Evolutionary conservation across 2,329 filamentous ascomycete species (phyloP), one percentile per base, ranked within the genome.

Genomic region (Talaromyces islandicus): DNA sequence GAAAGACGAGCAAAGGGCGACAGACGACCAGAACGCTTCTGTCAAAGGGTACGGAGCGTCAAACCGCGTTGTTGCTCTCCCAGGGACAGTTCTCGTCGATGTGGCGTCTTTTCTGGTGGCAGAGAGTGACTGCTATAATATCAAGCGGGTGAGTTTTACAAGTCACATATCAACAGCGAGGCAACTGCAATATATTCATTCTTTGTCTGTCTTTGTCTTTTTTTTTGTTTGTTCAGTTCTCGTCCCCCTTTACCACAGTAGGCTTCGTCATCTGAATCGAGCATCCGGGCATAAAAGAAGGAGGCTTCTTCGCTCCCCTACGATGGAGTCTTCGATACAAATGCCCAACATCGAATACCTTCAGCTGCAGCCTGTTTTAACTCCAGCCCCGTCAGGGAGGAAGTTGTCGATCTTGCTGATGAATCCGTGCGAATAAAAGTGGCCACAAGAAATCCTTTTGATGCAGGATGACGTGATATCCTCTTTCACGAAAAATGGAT

Each of bases 21-120:
- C 71, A 38, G 70, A 82, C 24, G 76, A 82, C n/a, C 73, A 75
- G 52, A 78, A 85, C 17, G 79, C 83, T 7, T 64, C 70, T 35
- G 77, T 81, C 11, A 89, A 91, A 68, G 92, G 90, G 0, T 97
- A 96, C 70, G 90, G 91, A n/a, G 90, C 92, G 30, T 87, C 87
- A 51, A 92, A 87, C 66, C 84, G 81, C 63, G 87, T 97, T 59
- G 77, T 82, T 19, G 88, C 91, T 1, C 82, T 83, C 38, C 60
- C 80, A 7, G 84, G 87, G 0, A 81, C 88, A 29, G 91, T 91
- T 0, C 88, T 97, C 64, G 88, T 97, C 57, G 92, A 96, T 70
- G 78, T 92, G 51, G 86, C 87, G 30, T 89, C 88, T 11, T 88
- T 99, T 63, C 77, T 96, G 25, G 76, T 97, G 51, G 75, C 82